Evolutionary conservation across 805 yeast genomes (phyloP), one percentile per base, ranked within the genome.

Genomic region (Lachancea cidri): DNA sequence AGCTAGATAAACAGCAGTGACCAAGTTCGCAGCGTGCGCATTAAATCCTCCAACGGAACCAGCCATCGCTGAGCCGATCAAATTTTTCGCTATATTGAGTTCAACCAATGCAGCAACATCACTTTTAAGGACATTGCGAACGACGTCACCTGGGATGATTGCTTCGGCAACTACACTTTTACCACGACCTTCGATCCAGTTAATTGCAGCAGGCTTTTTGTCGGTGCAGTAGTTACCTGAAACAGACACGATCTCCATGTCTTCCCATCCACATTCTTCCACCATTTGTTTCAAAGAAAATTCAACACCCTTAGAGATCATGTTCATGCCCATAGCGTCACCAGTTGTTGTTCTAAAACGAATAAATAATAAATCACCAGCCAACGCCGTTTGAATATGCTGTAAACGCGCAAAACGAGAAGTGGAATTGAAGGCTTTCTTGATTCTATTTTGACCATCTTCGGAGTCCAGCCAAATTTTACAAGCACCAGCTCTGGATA

Each of bases 251-350:
- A 93, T 76, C 47, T 76, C 79, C 99, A 93, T 93, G 66, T 93
- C 98, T 17, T 78, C 80, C 79, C 91, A 93, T 3, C 96, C 98
- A 61, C 82, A 81, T 54, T 83, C 89, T 55, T 83, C 85, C 33
- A 76, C 78, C 96, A 93, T 87, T 61, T 75, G 79, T 47, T 81
- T 80, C 57, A 93, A 75, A 1, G 96, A 78, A 62, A 71, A 74
- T 62, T 93, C 99, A 35, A 88, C 96, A 65, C 98, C 99, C 68
- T 93, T 93, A 20, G 98, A 91, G 47, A 93, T 93, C 99, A 93
- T 93, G 64, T 93, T 93, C 99, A 93, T 93, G 50, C 99, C 99
- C 99, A 93, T 93, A 15, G 99, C 99, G 71, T 93, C 99, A 65
- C 99, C 99, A 15, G 99, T 93, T 30, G 96, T 88, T n/a, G 99